phyloP scores from a whole-genome alignment of 305 asterid species.

The Ajuga reptans region DNA sequence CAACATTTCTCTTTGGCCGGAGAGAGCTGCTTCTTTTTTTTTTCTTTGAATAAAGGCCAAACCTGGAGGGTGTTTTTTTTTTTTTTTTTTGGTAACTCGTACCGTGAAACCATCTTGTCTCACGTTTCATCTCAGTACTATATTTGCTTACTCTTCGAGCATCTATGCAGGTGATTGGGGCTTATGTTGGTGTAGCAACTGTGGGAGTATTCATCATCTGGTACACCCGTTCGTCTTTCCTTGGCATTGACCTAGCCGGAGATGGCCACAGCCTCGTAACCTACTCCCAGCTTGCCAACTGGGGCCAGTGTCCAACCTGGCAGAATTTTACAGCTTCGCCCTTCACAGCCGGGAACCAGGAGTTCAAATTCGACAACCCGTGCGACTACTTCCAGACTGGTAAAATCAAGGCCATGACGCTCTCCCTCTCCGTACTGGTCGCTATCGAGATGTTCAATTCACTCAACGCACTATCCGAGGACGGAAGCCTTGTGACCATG shows the following conservation, averaged over 20 bases:
- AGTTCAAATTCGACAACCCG: constrained; percentile 53
- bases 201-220: constrained; percentile 86
- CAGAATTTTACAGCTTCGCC: constrained; percentile 72
- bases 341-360: constrained; percentile 65
- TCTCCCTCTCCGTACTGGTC: constrained; percentile 82
- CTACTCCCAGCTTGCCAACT: constrained; percentile 71
- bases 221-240: constrained; percentile 77
- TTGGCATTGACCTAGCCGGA: constrained; percentile 75
- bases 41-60: neutral
- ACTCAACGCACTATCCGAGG: constrained; percentile 88
- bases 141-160: constrained; percentile 25
- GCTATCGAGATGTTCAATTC: constrained; percentile 98
- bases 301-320: constrained; percentile 93
- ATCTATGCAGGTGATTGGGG: constrained; percentile 66
- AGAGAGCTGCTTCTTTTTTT: too few relatives aligned
- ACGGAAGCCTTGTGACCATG: constrained; percentile 81
- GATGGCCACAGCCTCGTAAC: constrained; percentile 95
- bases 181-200: constrained; percentile 83
- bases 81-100: too few relatives aligned
- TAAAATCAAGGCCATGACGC: constrained; percentile 90
- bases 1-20: too few relatives aligned
- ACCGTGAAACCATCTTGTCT: neutral
- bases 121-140: neutral
- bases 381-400: constrained; percentile 88
- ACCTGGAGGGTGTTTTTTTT: neutral